phyloP scores from a whole-genome alignment of 1,284 basidiomycete species.

The Vanrija sp. region DNA sequence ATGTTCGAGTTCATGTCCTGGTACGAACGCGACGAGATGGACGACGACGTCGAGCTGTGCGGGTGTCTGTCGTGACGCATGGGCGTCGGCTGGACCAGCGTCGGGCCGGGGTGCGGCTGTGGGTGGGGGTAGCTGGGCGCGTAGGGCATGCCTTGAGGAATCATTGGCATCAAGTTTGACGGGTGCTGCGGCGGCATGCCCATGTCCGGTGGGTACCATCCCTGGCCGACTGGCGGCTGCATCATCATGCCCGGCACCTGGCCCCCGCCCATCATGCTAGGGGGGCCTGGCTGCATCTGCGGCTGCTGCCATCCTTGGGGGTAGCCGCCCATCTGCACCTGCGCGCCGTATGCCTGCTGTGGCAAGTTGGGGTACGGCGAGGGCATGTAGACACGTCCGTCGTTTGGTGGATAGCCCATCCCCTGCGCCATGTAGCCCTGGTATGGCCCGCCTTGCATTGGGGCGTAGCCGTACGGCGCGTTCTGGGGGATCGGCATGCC shows the following conservation, averaged over 20 bases:
- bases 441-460: slow-evolving; percentile 6
- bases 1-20: slow-evolving; percentile 40
- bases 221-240: slow-evolving; percentile 6
- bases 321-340: slow-evolving; percentile 10
- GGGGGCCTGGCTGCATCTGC: not conserved
- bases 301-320: slow-evolving; percentile 7
- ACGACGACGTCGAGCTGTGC: slow-evolving; percentile 38
- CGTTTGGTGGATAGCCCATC: slow-evolving; percentile 5
- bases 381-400: slow-evolving; percentile 2
- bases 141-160: slow-evolving; percentile 36
- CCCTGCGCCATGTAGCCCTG: slow-evolving; percentile 9
- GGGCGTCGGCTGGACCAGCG: slow-evolving; percentile 37
- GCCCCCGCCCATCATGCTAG: slow-evolving; percentile 1
- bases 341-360: slow-evolving; percentile 1
- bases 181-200: slow-evolving; percentile 7
- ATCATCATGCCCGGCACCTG: slow-evolving; percentile 9
- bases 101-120: not conserved
- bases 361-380: slow-evolving; percentile 1
- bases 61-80: slow-evolving; percentile 34
- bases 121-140: slow-evolving; percentile 7
- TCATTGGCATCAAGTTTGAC: slow-evolving; percentile 34
- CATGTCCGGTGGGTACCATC: slow-evolving; percentile 22
- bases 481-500: not conserved
- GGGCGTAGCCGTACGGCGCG: slow-evolving; percentile 2
- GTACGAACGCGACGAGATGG: slow-evolving; percentile 42